Percentiles rank a stretch among this genome's conserved stretches.
These are phyloP conservation scores for Hanseniaspora singularis DNA, from an alignment of 805 yeast species.

Conservation along the genomic window DNA sequence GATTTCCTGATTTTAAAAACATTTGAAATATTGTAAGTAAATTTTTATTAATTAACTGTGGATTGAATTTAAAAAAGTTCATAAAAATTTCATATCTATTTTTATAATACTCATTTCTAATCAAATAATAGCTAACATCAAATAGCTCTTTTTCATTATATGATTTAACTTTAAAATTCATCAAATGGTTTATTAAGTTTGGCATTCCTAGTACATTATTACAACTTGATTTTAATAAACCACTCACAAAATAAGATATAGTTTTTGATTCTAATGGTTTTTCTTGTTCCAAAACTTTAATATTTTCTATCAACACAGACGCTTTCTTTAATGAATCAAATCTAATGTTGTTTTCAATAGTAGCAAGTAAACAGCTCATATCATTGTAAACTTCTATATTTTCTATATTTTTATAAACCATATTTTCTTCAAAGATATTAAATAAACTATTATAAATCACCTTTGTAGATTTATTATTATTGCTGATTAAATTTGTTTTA, in stretches of 20 bases:
- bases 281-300: not conserved
- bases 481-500: not conserved
- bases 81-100: not conserved
- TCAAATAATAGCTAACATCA: not conserved
- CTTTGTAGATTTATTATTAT: too few species aligned
- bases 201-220: constrained; percentile 1
- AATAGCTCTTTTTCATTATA: not conserved
- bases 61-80: not conserved
- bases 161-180: not conserved
- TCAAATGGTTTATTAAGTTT: not conserved
- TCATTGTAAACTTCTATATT: not conserved
- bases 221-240: not conserved
- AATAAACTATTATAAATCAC: too few species aligned
- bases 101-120: not conserved
- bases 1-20: not conserved
- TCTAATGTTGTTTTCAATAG: not conserved
- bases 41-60: not conserved
- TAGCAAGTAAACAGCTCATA: not conserved
- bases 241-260: not conserved
- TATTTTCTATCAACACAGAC: not conserved
- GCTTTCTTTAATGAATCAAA: not conserved
- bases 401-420: not conserved
- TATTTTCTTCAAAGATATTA: too few species aligned
- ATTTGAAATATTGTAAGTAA: not conserved
- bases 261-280: not conserved